Evolutionary conservation across 495 filamentous ascomycete species (phyloP).

Genomic region (Choiromyces venosus): DNA sequence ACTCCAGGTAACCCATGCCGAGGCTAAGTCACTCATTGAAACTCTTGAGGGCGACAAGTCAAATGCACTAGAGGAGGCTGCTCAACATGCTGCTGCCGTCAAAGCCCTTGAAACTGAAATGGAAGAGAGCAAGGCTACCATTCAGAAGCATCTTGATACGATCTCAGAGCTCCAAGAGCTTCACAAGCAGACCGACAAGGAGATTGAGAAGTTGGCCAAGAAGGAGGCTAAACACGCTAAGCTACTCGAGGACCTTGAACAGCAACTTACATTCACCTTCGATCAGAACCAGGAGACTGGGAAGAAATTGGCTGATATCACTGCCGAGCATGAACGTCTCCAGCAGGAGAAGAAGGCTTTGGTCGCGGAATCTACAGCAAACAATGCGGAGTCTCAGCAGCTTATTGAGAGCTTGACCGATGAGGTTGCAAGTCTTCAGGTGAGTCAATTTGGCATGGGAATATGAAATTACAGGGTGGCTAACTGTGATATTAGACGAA

Average conservation of each 20-base stretch:
- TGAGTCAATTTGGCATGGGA: conserved; percentile 45
- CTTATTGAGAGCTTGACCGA: conserved; percentile 57
- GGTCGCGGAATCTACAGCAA: conserved; percentile 53
- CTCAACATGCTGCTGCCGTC: conserved; percentile 53
- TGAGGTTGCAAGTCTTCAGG: conserved; percentile 61
- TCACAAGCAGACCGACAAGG: conserved; percentile 39
- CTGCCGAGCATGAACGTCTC: conserved; percentile 51
- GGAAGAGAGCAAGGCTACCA: conserved; percentile 67
- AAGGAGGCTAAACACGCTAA: conserved; percentile 79
- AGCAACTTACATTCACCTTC: conserved; percentile 90
- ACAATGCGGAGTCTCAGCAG: conserved; percentile 52
- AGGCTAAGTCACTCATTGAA: conserved; percentile 48
- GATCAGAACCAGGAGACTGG: conserved; percentile 79
- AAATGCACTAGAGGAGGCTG: conserved; percentile 48
- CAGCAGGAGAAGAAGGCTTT: conserved; percentile 62
- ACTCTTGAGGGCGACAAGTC: conserved; percentile 62
- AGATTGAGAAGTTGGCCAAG: conserved; percentile 55
- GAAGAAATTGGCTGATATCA: conserved; percentile 68
- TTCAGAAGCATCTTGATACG: conserved; percentile 56
- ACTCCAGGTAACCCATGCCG: conserved; percentile 47
- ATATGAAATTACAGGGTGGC: conserved; percentile 14
- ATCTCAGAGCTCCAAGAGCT: conserved; percentile 41
- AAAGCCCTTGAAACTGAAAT: conserved; percentile 63
- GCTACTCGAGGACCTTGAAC: conserved; percentile 90
- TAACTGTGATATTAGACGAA: conserved; percentile 52